Conservation (phyloP, 352 stramenopile genomes). For the Phytopythium chamaehyphon region DNA sequence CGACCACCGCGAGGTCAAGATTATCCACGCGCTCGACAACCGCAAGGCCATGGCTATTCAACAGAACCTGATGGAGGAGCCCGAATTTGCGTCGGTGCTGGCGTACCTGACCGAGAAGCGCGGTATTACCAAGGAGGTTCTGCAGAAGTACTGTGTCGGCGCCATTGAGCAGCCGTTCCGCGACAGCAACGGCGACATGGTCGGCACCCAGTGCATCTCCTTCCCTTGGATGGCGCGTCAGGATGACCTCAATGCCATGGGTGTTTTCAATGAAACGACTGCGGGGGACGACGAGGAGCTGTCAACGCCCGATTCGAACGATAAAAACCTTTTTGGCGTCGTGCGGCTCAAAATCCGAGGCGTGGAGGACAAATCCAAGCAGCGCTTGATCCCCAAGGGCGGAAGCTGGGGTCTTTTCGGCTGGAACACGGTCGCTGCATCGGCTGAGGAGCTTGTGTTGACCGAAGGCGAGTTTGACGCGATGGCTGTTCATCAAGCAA, state of each 20-base stretch:
- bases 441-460: slow-evolving; percentile 91
- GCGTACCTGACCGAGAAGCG: slow-evolving; percentile 70
- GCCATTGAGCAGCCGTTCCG: slow-evolving; percentile 87
- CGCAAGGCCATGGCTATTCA: slow-evolving; percentile 82
- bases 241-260: slow-evolving; percentile 83
- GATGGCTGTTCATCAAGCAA: slow-evolving; percentile 97
- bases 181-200: slow-evolving; percentile 46
- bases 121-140: slow-evolving; percentile 58
- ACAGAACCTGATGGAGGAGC: slow-evolving; percentile 71
- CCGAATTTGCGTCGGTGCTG: slow-evolving; percentile 55
- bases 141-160: slow-evolving; percentile 88
- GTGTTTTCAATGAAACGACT: slow-evolving; percentile 29
- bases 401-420: slow-evolving; percentile 98
- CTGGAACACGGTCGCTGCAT: slow-evolving; percentile 94
- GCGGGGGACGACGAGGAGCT: slow-evolving; percentile 19
- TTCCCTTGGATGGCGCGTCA: slow-evolving; percentile 95
- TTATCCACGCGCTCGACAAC: slow-evolving; percentile 81
- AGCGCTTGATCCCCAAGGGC: slow-evolving; percentile 87
- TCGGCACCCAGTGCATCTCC: slow-evolving; percentile 85
- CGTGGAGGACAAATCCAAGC: slow-evolving; percentile 83
- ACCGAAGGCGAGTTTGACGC: slow-evolving; percentile 98
- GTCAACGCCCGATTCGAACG: slow-evolving; percentile 12
- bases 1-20: slow-evolving; percentile 31
- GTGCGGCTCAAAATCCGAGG: slow-evolving; percentile 83
- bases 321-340: slow-evolving; percentile 80